Conservation (phyloP, 345 rosid genomes). For the Syzygium grande region DNA sequence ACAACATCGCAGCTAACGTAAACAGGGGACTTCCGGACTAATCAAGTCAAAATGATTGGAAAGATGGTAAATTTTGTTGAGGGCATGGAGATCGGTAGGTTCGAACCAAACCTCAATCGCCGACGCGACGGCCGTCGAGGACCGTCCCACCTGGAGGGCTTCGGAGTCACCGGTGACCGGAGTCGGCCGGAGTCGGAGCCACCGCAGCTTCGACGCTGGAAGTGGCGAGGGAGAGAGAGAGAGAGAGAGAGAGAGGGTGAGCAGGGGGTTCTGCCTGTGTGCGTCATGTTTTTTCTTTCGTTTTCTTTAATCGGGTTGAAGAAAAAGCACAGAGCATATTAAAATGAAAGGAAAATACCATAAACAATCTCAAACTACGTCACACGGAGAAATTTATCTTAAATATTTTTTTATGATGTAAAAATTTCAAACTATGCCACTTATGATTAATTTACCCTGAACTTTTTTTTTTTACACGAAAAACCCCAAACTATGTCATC, state of each 20-base stretch:
- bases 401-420: too few species aligned
- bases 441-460: too few species aligned
- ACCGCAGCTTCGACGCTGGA: background rate
- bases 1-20: background rate
- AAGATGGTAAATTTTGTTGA: background rate
- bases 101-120: background rate
- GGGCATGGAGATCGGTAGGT: background rate
- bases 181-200: background rate
- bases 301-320: background rate
- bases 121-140: background rate
- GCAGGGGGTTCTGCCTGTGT: background rate
- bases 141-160: background rate
- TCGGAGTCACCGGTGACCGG: background rate
- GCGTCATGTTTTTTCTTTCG: background rate
- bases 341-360: background rate
- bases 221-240: background rate
- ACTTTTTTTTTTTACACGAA: too few species aligned
- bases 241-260: background rate
- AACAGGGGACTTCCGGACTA: background rate
- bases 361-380: background rate
- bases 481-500: too few species aligned
- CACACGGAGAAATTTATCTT: fast-evolving
- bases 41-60: background rate
- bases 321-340: background rate
- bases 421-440: too few species aligned